Conservation (phyloP, 164 flowering plant genomes). For the Euptelea pleiosperma region DNA sequence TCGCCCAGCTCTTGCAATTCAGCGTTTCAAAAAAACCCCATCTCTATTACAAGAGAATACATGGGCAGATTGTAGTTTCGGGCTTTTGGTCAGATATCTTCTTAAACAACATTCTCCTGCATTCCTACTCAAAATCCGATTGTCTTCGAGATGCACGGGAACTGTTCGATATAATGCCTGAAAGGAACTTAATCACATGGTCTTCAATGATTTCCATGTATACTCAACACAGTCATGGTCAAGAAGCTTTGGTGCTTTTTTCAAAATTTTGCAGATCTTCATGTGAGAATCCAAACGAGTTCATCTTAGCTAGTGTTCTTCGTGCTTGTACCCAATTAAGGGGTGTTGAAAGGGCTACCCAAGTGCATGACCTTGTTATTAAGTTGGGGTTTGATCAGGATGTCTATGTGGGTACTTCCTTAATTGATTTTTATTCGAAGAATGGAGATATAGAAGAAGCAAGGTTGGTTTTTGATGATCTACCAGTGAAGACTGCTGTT, state of each 20-base stretch:
- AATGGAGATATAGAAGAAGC: slow-evolving; percentile 43
- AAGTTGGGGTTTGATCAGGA: slow-evolving; percentile 46
- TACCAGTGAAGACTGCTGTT: slow-evolving; percentile 42
- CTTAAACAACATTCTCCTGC: slow-evolving; percentile 39
- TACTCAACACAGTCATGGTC: slow-evolving; percentile 32
- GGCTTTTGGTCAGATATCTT: slow-evolving; percentile 47
- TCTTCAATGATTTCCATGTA: slow-evolving; percentile 54
- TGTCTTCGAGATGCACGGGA: slow-evolving; percentile 27
- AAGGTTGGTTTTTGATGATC: slow-evolving; percentile 42
- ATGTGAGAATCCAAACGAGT: slow-evolving; percentile 42
- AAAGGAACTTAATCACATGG: slow-evolving; percentile 51
- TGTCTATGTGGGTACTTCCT: slow-evolving; percentile 59
- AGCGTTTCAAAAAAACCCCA: slow-evolving; percentile 16
- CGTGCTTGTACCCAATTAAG: slow-evolving; percentile 43
- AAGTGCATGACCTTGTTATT: slow-evolving; percentile 40
- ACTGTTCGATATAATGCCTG: slow-evolving; percentile 53
- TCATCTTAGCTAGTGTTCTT: slow-evolving; percentile 52
- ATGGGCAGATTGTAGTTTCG: slow-evolving; percentile 34
- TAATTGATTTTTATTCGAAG: slow-evolving; percentile 55
- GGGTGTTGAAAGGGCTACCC: slow-evolving; percentile 25
- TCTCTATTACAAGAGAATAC: slow-evolving; percentile 25
- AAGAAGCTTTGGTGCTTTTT: slow-evolving; percentile 42
- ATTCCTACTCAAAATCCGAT: slow-evolving; percentile 31
- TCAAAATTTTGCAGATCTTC: slow-evolving; percentile 24
- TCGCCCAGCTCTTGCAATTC: slow-evolving; percentile 40